Percentiles rank a stretch among this genome's conserved stretches.
Evolutionary conservation across 1,139 yeast genomes (phyloP).

Genomic region (Lodderomyces theae): DNA sequence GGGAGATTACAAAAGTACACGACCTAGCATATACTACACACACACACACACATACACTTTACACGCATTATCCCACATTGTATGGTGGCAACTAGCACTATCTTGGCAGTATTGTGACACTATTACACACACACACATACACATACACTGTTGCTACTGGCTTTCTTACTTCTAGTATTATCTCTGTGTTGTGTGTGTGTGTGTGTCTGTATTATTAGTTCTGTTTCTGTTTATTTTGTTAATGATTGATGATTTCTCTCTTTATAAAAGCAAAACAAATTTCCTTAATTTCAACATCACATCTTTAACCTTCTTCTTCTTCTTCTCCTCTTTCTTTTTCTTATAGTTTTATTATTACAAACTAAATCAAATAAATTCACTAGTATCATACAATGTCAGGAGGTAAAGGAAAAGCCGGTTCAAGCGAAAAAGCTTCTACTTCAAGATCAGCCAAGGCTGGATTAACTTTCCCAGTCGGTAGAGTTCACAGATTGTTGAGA

Average conservation of each 20-base stretch:
- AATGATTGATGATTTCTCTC: no score
- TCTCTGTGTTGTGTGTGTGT: no score
- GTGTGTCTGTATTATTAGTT: no score
- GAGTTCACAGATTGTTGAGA: slow-evolving; percentile 55
- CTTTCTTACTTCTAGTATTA: neutral
- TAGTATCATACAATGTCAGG: slow-evolving; percentile 54
- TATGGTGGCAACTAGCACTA: no score
- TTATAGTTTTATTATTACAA: no score
- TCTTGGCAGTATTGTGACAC: no score
- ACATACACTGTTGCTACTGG: neutral
- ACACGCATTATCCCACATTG: no score
- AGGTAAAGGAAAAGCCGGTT: slow-evolving; percentile 55
- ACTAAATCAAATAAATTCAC: slow-evolving; percentile 12
- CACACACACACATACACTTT: no score
- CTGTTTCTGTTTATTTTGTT: no score
- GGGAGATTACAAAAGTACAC: neutral
- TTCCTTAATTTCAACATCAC: no score
- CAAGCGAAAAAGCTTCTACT: slow-evolving; percentile 52
- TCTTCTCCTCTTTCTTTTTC: slow-evolving; percentile 9
- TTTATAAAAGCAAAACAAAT: slow-evolving; percentile 1
- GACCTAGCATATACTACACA: no score
- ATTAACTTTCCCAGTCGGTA: slow-evolving; percentile 55
- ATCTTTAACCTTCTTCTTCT: slow-evolving; percentile 2
- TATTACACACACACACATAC: slow-evolving; percentile 1
- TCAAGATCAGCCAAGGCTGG: slow-evolving; percentile 56